Evolutionary conservation across 176 grass and related monocot genomes (phyloP).

Genomic region (Raddia guianensis): DNA sequence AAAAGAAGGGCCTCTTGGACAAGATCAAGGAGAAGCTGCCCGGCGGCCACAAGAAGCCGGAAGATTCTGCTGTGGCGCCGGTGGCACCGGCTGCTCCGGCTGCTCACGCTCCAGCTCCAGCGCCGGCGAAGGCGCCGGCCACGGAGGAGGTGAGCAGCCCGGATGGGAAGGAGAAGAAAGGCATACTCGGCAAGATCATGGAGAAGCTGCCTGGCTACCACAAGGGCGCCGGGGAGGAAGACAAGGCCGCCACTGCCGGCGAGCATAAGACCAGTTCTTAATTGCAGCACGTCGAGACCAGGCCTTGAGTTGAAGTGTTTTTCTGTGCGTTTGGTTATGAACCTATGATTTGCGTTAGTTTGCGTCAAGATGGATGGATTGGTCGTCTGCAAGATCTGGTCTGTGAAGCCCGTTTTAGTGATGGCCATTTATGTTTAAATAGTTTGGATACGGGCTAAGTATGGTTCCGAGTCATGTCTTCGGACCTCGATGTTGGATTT

Average conservation of each 20-base stretch:
- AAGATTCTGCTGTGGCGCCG: constrained; percentile 34
- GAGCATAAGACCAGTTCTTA: constrained; percentile 53
- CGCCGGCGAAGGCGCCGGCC: background rate
- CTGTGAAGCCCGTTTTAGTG: constrained; percentile 26
- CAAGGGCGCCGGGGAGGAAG: constrained; percentile 63
- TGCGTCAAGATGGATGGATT: constrained; percentile 34
- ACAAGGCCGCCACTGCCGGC: constrained; percentile 24
- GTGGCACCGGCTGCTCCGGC: background rate
- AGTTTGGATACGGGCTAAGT: constrained; percentile 24
- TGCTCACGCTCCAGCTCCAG: background rate
- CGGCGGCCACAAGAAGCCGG: constrained; percentile 66
- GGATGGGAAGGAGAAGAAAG: constrained; percentile 85
- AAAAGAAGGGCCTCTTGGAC: constrained; percentile 92
- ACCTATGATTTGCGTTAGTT: constrained; percentile 33
- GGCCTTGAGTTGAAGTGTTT: constrained; percentile 29
- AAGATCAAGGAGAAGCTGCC: constrained; percentile 99
- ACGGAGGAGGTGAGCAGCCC: constrained; percentile 51
- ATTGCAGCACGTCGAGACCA: background rate
- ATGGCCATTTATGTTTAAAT: background rate
- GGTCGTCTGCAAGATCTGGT: constrained; percentile 33
- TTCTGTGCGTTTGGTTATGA: constrained; percentile 34
- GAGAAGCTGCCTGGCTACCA: constrained; percentile 81
- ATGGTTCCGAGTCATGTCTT: constrained; percentile 31
- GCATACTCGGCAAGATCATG: constrained; percentile 95
- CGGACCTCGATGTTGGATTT: constrained; percentile 26